phyloP scores from a whole-genome alignment of 805 yeast species.

The Sugiyamaella valdiviana region DNA sequence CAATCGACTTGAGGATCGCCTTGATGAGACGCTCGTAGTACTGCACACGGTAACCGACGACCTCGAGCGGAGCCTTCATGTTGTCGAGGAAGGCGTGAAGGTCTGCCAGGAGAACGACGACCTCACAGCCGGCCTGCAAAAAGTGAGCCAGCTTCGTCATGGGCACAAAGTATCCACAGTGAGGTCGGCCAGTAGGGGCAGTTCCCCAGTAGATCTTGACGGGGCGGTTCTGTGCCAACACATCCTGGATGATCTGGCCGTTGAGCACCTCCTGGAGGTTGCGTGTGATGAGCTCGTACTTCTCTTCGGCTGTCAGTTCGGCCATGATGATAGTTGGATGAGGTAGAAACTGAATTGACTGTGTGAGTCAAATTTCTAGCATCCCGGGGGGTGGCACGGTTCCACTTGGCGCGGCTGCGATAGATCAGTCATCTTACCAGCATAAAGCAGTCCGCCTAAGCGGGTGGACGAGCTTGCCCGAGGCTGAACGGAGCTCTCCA shows the following conservation, averaged over 20 bases:
- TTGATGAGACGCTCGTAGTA: slow-evolving; percentile 82
- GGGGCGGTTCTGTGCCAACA: slow-evolving; percentile 77
- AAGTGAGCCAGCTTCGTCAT: slow-evolving; percentile 96
- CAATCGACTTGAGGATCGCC: slow-evolving; percentile 75
- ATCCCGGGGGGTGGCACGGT: no score
- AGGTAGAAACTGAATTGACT: no score
- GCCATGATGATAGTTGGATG: no score
- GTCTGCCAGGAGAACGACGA: slow-evolving; percentile 86
- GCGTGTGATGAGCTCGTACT: slow-evolving; percentile 66
- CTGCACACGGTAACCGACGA: slow-evolving; percentile 79
- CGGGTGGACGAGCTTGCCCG: no score
- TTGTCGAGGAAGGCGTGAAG: slow-evolving; percentile 95
- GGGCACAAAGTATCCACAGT: slow-evolving; percentile 97
- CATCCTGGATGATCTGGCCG: slow-evolving; percentile 77
- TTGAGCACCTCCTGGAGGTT: slow-evolving; percentile 89
- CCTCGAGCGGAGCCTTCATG: slow-evolving; percentile 96
- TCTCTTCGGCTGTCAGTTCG: slow-evolving; percentile 20
- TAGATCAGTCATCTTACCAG: no score
- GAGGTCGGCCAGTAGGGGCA: slow-evolving; percentile 98
- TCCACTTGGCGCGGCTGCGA: no score
- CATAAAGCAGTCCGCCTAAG: no score
- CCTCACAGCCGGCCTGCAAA: slow-evolving; percentile 92
- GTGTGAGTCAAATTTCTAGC: no score
- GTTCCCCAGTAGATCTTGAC: slow-evolving; percentile 96
- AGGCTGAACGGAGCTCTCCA: no score